A percentile compares a stretch with the other conserved stretches of the same genome.
These are phyloP conservation scores for Candida orba DNA, from an alignment of 805 yeast genomes.

Conservation along the genomic window DNA sequence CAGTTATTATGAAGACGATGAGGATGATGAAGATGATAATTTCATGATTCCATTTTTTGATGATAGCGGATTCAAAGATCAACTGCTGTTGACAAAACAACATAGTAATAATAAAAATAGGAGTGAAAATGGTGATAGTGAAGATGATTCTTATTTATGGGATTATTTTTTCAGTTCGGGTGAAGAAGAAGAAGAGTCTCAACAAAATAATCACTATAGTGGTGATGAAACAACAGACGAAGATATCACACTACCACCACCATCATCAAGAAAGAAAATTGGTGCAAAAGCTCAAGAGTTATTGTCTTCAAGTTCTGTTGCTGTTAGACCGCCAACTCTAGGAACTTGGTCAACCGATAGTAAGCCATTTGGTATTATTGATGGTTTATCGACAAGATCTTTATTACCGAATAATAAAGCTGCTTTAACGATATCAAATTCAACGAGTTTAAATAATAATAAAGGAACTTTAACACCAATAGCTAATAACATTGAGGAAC, in stretches of 20 bases:
- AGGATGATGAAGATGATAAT: conserved; percentile 18
- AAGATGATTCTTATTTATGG: conserved; percentile 66
- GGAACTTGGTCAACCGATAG: conserved; percentile 87
- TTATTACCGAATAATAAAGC: conserved; percentile 38
- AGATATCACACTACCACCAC: conserved; percentile 74
- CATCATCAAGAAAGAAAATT: conserved; percentile 46
- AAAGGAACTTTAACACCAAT: conserved; percentile 15
- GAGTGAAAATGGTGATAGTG: conserved; percentile 19
- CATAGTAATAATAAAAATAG: conserved; percentile 6
- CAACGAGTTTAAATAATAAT: background rate
- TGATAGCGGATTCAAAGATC: conserved; percentile 26
- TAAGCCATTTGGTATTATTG: conserved; percentile 89
- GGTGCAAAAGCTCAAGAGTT: conserved; percentile 89
- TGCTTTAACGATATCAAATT: too few species aligned
- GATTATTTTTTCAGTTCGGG: conserved; percentile 58
- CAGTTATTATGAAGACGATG: conserved; percentile 21
- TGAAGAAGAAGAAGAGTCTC: conserved; percentile 26
- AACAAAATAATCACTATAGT: conserved; percentile 18
- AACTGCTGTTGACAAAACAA: conserved; percentile 6
- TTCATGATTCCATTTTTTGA: conserved; percentile 36
- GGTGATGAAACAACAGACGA: conserved; percentile 94
- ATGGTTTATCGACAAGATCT: conserved; percentile 86
- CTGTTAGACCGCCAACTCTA: conserved; percentile 82
- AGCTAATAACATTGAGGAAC: conserved; percentile 30
- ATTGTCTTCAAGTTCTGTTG: conserved; percentile 77